A percentile compares a stretch with the other conserved stretches of the same genome.
phyloP scores from a whole-genome alignment of 208 protist genomes.

The Leishmania braziliensis region DNA sequence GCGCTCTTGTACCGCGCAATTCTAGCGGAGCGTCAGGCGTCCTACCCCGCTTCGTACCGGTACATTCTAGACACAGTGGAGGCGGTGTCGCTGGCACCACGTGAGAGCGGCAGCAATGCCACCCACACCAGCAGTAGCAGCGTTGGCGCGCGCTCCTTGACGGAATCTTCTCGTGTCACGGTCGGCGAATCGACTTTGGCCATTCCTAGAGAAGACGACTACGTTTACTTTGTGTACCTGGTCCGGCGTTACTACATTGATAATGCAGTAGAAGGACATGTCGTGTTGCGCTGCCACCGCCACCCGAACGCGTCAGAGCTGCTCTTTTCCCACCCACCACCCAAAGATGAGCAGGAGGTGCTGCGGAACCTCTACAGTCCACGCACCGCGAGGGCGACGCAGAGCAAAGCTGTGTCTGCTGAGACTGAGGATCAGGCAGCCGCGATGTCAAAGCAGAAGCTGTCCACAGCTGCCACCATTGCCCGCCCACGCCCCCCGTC shows the following conservation, averaged over 20 bases:
- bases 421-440: background rate
- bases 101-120: background rate
- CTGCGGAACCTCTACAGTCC: constrained; percentile 20
- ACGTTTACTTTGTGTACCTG: constrained; percentile 77
- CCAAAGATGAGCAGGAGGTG: constrained; percentile 79
- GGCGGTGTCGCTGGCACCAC: constrained; percentile 36
- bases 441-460: background rate
- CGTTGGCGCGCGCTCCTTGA: background rate
- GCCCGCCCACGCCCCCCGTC: constrained; percentile 35
- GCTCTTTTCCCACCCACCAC: constrained; percentile 79
- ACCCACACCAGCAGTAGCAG: background rate
- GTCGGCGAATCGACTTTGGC: constrained; percentile 10
- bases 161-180: background rate
- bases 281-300: constrained; percentile 83
- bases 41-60: constrained; percentile 67
- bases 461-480: background rate
- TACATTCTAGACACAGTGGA: constrained; percentile 74
- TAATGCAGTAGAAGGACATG: constrained; percentile 85
- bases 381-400: background rate
- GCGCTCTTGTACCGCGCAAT: constrained; percentile 85
- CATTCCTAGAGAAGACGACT: constrained; percentile 57
- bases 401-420: background rate
- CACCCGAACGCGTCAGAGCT: constrained; percentile 58
- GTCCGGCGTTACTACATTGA: constrained; percentile 84
- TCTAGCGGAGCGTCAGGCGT: constrained; percentile 57